Conservation (phyloP, 331 rosid genomes). For the Prunus yedoensis region DNA sequence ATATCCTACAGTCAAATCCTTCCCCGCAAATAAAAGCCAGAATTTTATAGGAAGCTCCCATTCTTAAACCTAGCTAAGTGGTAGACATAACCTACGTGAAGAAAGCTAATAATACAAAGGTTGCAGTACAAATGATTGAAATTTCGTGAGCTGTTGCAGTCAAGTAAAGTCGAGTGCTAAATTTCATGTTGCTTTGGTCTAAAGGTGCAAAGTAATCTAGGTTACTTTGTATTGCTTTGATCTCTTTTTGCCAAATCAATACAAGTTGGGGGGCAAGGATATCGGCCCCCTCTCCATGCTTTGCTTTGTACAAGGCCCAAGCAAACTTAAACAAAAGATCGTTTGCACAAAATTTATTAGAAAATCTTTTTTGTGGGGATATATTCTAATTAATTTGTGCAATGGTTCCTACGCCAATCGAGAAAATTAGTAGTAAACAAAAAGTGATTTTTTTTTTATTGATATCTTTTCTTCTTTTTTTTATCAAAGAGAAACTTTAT, state of each 20-base stretch:
- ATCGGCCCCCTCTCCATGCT: conserved; percentile 3
- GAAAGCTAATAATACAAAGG: conserved; percentile 2
- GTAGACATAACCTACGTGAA: background rate
- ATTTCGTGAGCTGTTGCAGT: background rate
- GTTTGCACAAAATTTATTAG: background rate
- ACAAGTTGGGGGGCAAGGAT: background rate
- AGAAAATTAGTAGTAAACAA: too few species aligned
- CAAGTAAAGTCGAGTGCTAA: background rate
- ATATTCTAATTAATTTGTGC: background rate
- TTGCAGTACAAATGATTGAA: background rate
- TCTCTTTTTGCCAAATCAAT: background rate
- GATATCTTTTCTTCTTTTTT: too few species aligned
- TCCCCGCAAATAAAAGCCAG: too few species aligned
- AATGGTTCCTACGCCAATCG: background rate
- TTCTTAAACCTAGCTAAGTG: background rate
- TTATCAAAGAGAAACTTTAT: too few species aligned
- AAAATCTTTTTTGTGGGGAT: background rate
- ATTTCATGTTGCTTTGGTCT: conserved; percentile 10
- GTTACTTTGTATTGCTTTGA: background rate
- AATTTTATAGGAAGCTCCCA: too few species aligned
- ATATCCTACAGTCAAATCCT: too few species aligned
- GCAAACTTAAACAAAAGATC: background rate
- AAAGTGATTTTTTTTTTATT: background rate
- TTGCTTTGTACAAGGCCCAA: background rate
- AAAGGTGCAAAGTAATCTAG: background rate